Percentiles rank a stretch among this genome's conserved stretches.
Evolutionary conservation across 345 rosid genomes (phyloP).

Genomic region (Euclidium syriacum): DNA sequence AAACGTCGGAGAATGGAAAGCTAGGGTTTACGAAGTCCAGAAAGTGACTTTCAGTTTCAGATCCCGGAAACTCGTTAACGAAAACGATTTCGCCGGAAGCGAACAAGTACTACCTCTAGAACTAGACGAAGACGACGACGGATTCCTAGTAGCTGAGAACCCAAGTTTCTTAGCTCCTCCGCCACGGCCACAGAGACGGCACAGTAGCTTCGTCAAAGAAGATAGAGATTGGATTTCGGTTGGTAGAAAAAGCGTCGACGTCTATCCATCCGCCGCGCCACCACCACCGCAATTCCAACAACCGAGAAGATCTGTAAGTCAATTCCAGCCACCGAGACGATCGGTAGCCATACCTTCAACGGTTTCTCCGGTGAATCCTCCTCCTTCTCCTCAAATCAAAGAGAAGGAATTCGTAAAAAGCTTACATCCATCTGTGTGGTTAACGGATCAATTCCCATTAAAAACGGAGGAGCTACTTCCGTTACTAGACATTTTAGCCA

Average conservation of each 20-base stretch:
- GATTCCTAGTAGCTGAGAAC: constrained; percentile 81
- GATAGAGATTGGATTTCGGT: constrained; percentile 63
- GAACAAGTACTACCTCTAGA: constrained; percentile 77
- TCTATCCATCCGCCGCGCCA: constrained; percentile 45
- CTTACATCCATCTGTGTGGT: constrained; percentile 84
- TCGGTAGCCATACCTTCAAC: constrained; percentile 27
- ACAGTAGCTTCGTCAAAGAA: constrained; percentile 89
- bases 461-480: constrained; percentile 90
- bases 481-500: constrained; percentile 88
- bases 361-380: constrained; percentile 22
- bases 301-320: constrained; percentile 39
- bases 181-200: constrained; percentile 45
- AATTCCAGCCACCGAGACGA: constrained; percentile 34
- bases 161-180: constrained; percentile 52
- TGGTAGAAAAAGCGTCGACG: constrained; percentile 82
- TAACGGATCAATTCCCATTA: constrained; percentile 91
- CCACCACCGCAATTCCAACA: constrained; percentile 20
- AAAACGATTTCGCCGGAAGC: constrained; percentile 56
- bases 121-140: constrained; percentile 93
- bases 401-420: constrained; percentile 82
- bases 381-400: constrained; percentile 53
- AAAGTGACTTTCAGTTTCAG: constrained; percentile 79
- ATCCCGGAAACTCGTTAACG: constrained; percentile 58
- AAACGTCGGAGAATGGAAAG: constrained; percentile 82
- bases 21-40: constrained; percentile 76